Conservation (phyloP, 2,329 filamentous ascomycete species). For the Elsinoe perseae region DNA sequence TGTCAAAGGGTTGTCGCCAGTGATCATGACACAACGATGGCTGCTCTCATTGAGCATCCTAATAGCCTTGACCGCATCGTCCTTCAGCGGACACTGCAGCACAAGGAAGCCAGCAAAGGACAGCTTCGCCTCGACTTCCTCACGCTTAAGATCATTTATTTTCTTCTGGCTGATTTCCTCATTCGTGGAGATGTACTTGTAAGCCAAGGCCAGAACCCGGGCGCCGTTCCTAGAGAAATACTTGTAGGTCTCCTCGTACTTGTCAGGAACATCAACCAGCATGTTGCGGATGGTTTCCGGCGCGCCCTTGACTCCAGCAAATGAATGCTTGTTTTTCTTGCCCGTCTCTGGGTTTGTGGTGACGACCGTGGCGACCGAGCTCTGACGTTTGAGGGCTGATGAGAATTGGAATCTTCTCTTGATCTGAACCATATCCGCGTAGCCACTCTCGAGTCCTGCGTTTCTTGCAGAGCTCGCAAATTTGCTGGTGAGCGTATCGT, state of each 20-base stretch:
- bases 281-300: conserved; percentile 96
- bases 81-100: conserved; percentile 89
- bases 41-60: conserved; percentile 98
- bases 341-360: conserved; percentile 63
- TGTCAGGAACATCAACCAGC: conserved; percentile 69
- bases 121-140: conserved; percentile 77
- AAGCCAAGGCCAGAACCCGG: conserved; percentile 85
- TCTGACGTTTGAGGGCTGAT: conserved; percentile 90
- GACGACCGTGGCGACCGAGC: conserved; percentile 78
- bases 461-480: conserved; percentile 40
- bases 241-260: conserved; percentile 98
- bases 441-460: conserved; percentile 39
- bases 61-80: conserved; percentile 87
- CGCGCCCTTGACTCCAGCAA: conserved; percentile 92
- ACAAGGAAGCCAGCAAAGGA: conserved; percentile 93
- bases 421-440: conserved; percentile 75
- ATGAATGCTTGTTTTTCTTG: conserved; percentile 73
- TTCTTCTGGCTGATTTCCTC: conserved; percentile 72
- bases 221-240: conserved; percentile 95
- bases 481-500: conserved; percentile 73
- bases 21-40: conserved; percentile 98
- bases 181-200: conserved; percentile 80
- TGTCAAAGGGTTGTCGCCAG: conserved; percentile 93
- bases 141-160: conserved; percentile 90
- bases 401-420: conserved; percentile 98